A percentile compares a stretch with the other conserved stretches of the same genome.
Evolutionary conservation across 2,329 filamentous ascomycete species (phyloP).

Genomic region (Cercospora beticola): DNA sequence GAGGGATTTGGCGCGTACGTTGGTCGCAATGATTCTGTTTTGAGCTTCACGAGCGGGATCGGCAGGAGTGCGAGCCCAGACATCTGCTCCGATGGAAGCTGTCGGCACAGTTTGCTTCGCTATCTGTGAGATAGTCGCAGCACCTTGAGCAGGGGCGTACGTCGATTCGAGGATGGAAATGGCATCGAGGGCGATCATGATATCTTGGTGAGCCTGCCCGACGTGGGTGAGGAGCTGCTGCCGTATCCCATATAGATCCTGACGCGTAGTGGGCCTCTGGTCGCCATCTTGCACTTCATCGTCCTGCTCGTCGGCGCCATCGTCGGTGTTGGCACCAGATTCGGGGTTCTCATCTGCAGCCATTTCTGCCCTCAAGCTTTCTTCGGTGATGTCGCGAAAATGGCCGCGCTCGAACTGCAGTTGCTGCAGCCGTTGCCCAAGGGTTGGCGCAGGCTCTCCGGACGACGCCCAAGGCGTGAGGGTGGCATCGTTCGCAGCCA

Average conservation of each 20-base stretch:
- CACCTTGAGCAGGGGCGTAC: conserved; percentile 68
- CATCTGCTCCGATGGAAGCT: conserved; percentile 70
- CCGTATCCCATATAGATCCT: conserved; percentile 43
- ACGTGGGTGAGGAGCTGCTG: conserved; percentile 45
- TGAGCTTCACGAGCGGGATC: conserved; percentile 47
- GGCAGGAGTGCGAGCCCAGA: conserved; percentile 56
- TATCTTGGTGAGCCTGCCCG: conserved; percentile 53
- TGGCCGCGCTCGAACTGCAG: conserved; percentile 77
- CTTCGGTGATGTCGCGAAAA: conserved; percentile 77
- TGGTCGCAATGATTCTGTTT: conserved; percentile 54
- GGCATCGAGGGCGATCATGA: conserved; percentile 74
- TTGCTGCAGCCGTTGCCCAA: conserved; percentile 75
- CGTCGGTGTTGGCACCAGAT: conserved; percentile 47
- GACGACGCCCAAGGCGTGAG: conserved; percentile 62
- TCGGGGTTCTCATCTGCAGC: conserved; percentile 44
- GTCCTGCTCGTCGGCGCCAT: conserved; percentile 39
- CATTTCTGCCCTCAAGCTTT: conserved; percentile 69
- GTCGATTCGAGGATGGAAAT: conserved; percentile 74
- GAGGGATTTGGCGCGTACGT: conserved; percentile 77
- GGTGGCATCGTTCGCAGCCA: conserved; percentile 48
- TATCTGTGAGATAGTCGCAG: conserved; percentile 66
- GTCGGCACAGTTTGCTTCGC: conserved; percentile 69
- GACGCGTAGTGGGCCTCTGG: conserved; percentile 29
- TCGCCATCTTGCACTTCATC: conserved; percentile 42
- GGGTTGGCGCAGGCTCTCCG: conserved; percentile 57